Conservation (phyloP, 164 flowering plant species). For the Litsea cubeba region DNA sequence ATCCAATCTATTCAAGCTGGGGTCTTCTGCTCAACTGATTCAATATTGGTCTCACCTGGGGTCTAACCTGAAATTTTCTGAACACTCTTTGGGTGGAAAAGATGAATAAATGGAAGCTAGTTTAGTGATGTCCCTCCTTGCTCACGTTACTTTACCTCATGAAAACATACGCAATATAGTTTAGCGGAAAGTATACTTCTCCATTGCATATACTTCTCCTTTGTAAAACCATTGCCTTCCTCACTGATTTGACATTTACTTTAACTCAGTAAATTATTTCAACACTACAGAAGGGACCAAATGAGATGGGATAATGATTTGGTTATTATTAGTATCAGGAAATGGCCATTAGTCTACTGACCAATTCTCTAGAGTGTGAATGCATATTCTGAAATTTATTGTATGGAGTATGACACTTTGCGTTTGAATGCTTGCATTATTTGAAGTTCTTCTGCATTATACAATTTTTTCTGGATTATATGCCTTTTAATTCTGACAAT, state of each 20-base stretch:
- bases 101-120: not conserved
- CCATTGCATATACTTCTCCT: too few species aligned
- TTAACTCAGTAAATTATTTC: too few species aligned
- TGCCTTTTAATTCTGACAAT: not conserved
- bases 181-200: too few species aligned
- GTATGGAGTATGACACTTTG: not conserved
- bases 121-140: not conserved
- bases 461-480: not conserved
- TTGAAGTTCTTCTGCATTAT: not conserved
- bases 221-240: too few species aligned
- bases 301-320: not conserved
- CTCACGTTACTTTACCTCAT: not conserved
- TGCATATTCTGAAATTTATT: too few species aligned
- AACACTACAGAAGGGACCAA: not conserved
- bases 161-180: not conserved
- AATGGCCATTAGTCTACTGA: not conserved
- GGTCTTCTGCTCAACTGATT: too few species aligned
- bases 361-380: not conserved
- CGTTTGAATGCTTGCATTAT: not conserved
- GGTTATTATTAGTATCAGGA: not conserved
- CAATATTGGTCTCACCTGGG: too few species aligned
- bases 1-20: not conserved
- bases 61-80: too few species aligned
- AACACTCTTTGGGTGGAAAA: not conserved
- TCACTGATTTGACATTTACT: too few species aligned